phyloP scores from a whole-genome alignment of 441 rosid species.

The Aleurites moluccanus region DNA sequence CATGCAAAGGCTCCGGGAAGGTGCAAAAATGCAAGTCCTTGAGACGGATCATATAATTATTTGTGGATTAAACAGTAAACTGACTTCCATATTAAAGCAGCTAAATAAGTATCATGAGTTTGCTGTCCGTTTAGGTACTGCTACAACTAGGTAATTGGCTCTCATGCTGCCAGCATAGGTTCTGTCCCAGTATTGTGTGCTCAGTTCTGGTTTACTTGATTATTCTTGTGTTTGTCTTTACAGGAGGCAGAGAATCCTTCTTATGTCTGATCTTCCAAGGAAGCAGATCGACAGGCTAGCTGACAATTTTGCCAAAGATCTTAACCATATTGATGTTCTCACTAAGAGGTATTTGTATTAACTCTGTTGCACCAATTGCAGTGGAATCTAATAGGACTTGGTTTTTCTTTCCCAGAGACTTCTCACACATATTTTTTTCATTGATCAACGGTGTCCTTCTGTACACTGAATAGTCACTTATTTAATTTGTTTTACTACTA shows the following conservation, averaged over 20 bases:
- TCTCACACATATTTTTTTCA: neutral
- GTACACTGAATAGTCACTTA: neutral
- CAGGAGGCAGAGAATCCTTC: slow-evolving; percentile 95
- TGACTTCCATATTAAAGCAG: slow-evolving; percentile 80
- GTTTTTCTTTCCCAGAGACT: neutral
- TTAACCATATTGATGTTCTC: slow-evolving; percentile 81
- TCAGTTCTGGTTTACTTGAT: slow-evolving; percentile 22
- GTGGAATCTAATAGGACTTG: neutral
- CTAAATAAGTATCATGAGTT: slow-evolving; percentile 84
- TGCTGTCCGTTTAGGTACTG: slow-evolving; percentile 94
- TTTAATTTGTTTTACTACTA: neutral
- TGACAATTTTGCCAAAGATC: slow-evolving; percentile 75
- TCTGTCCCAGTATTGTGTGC: neutral
- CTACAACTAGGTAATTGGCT: slow-evolving; percentile 72
- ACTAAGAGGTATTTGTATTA: slow-evolving; percentile 65
- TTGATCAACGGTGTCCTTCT: neutral
- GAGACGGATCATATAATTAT: slow-evolving; percentile 92
- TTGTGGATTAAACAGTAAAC: slow-evolving; percentile 86
- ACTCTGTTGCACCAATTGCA: slow-evolving; percentile 6
- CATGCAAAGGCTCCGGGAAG: slow-evolving; percentile 95
- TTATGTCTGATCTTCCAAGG: slow-evolving; percentile 95
- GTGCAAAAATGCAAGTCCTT: slow-evolving; percentile 90
- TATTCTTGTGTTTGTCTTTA: slow-evolving; percentile 28
- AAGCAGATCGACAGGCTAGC: slow-evolving; percentile 90
- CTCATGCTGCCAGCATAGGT: slow-evolving; percentile 17